A percentile compares a stretch with the other conserved stretches of the same genome.
phyloP scores from a whole-genome alignment of 169 alveolate species.

The Eimeria brunetti region DNA sequence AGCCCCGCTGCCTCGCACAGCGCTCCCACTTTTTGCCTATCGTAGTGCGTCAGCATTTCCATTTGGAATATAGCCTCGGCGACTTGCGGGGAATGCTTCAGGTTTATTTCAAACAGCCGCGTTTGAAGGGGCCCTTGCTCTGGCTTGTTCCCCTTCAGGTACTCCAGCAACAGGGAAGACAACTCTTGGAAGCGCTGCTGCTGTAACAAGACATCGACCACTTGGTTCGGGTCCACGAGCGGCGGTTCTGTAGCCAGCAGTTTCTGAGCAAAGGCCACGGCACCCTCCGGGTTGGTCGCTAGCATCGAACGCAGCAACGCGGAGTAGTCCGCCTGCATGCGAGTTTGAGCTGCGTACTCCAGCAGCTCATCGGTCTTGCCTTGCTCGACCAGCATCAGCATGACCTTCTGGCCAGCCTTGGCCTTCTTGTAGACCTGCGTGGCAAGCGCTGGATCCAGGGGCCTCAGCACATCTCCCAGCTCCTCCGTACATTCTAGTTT shows the following conservation, averaged over 20 bases:
- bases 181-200: slow-evolving; percentile 97
- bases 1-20: slow-evolving; percentile 99
- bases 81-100: slow-evolving; percentile 93
- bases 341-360: slow-evolving; percentile 87
- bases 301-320: slow-evolving; percentile 83
- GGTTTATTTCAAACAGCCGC: slow-evolving; percentile 97
- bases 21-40: slow-evolving; percentile 96
- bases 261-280: slow-evolving; percentile 84
- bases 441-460: slow-evolving; percentile 95
- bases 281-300: slow-evolving; percentile 82
- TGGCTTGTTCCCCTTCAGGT: slow-evolving; percentile 97
- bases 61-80: slow-evolving; percentile 98
- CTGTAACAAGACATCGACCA: slow-evolving; percentile 94
- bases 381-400: slow-evolving; percentile 95
- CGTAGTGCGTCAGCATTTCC: slow-evolving; percentile 98
- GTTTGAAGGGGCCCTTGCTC: slow-evolving; percentile 99
- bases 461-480: slow-evolving; percentile 97
- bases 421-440: slow-evolving; percentile 93
- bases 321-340: slow-evolving; percentile 84
- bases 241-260: slow-evolving; percentile 83
- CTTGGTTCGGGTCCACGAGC: slow-evolving; percentile 83
- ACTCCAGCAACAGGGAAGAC: slow-evolving; percentile 98
- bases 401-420: slow-evolving; percentile 94
- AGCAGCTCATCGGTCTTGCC: slow-evolving; percentile 95
- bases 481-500: slow-evolving; percentile 98